A percentile compares a stretch with the other conserved stretches of the same genome.
phyloP scores from a whole-genome alignment of 2,329 filamentous ascomycete species.

The Penicillium sumatraense region DNA sequence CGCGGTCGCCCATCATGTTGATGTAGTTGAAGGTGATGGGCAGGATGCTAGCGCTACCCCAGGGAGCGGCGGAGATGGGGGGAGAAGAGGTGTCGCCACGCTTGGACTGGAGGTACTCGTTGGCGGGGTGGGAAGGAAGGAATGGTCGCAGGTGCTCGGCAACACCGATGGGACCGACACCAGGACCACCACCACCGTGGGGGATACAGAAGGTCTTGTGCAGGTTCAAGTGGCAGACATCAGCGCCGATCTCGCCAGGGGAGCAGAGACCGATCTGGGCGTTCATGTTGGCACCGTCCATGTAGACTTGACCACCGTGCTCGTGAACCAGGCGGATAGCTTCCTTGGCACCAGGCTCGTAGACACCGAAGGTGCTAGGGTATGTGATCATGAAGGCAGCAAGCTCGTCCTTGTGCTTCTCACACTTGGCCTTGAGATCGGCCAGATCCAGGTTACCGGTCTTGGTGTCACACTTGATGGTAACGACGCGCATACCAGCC shows the following conservation, averaged over 20 bases:
- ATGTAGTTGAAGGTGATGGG: conserved; percentile 97
- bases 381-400: conserved; percentile 97
- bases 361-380: conserved; percentile 92
- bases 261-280: conserved; percentile 95
- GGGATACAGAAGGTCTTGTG: conserved; percentile 99
- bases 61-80: conserved; percentile 76
- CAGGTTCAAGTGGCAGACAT: conserved; percentile 95
- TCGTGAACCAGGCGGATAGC: conserved; percentile 85
- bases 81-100: conserved; percentile 60
- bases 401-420: conserved; percentile 82
- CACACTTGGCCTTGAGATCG: conserved; percentile 85
- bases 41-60: conserved; percentile 87
- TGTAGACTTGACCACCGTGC: conserved; percentile 92
- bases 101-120: conserved; percentile 51
- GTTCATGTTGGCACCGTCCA: conserved; percentile 99
- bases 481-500: conserved; percentile 92
- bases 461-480: conserved; percentile 84
- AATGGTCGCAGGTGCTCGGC: conserved; percentile 77
- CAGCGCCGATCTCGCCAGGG: conserved; percentile 91
- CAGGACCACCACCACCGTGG: conserved; percentile 91
- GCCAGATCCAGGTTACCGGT: conserved; percentile 88
- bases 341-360: conserved; percentile 85
- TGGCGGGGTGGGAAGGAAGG: conserved; percentile 72
- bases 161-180: conserved; percentile 91
- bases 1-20: conserved; percentile 84